These are phyloP conservation scores for Agastache rugosa DNA, from an alignment of 257 asterid species.

Conservation along the genomic window DNA sequence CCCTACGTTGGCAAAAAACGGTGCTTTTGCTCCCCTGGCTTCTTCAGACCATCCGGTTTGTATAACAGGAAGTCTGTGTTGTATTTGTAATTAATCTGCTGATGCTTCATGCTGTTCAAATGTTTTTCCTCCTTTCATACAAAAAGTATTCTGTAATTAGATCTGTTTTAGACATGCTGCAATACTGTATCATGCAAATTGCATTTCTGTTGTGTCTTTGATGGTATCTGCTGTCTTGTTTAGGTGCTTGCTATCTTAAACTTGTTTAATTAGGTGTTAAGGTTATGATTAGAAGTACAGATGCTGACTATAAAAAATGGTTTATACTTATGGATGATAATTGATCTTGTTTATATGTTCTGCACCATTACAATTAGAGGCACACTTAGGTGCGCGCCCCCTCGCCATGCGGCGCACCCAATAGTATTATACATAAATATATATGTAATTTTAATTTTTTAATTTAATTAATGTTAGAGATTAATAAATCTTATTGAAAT, in stretches of 20 bases:
- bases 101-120: not conserved
- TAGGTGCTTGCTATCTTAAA: no score
- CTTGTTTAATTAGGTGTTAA: no score
- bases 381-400: no score
- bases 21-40: not conserved
- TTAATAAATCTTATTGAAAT: no score
- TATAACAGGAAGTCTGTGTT: constrained; percentile 11
- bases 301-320: no score
- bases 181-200: not conserved
- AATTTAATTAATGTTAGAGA: no score
- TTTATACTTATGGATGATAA: no score
- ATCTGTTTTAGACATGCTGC: not conserved
- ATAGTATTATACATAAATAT: no score
- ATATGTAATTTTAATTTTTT: no score
- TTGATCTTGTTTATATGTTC: not conserved
- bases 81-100: constrained; percentile 26
- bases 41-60: constrained; percentile 25
- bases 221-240: not conserved
- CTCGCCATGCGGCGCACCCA: no score
- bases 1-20: not conserved
- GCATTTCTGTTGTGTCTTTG: not conserved
- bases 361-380: not conserved
- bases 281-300: no score
- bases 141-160: constrained; percentile 2
- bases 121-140: not conserved